Conservation (phyloP, 140 eudicot genomes). For the Ambrosia hybrid region DNA sequence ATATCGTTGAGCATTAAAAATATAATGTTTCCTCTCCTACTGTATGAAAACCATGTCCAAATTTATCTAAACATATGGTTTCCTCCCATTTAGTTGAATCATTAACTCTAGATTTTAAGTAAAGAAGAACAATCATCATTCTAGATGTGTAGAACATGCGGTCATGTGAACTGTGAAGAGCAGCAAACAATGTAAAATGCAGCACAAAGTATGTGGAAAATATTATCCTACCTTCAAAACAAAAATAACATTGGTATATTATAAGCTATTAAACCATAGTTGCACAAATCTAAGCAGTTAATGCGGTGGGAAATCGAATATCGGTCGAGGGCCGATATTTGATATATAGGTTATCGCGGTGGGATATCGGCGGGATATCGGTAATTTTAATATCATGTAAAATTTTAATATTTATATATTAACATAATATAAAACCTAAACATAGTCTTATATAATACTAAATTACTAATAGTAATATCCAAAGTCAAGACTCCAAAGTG, state of each 20-base stretch:
- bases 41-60: background rate
- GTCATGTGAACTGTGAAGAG: background rate
- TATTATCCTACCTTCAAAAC: background rate
- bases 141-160: background rate
- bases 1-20: background rate
- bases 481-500: no score
- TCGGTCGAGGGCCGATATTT: no score
- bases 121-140: background rate
- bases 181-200: background rate
- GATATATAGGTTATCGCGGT: no score
- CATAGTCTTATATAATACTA: no score
- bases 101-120: background rate
- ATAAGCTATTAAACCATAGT: background rate
- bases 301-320: no score
- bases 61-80: background rate
- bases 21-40: background rate
- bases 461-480: no score
- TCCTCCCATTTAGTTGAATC: background rate
- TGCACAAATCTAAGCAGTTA: no score
- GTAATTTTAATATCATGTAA: no score
- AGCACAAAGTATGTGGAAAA: background rate
- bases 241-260: background rate
- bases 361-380: no score
- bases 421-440: no score
- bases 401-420: no score